Percentiles rank a stretch among this genome's conserved stretches.
These are phyloP conservation scores for Fraxinus angustifolia DNA, from an alignment of 305 asterid species.

Conservation along the genomic window DNA sequence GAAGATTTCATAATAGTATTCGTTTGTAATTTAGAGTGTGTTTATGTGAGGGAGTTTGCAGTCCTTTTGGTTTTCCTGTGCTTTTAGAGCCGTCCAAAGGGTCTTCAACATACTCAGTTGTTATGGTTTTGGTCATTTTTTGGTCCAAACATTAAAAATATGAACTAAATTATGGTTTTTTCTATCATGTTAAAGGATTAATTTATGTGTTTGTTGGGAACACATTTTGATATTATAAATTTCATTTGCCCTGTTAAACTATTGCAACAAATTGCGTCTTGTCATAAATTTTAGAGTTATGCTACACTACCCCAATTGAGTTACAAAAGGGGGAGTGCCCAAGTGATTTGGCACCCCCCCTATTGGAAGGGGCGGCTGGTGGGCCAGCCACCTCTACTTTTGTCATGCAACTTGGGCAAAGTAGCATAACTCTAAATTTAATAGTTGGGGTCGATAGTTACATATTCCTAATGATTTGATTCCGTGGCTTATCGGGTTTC, in stretches of 20 bases:
- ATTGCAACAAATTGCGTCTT: not conserved
- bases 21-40: slow-evolving; percentile 23
- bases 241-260: not conserved
- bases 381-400: too few species aligned
- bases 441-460: slow-evolving; percentile 30
- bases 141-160: slow-evolving; percentile 9
- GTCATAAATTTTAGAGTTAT: slow-evolving; percentile 20
- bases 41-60: slow-evolving; percentile 13
- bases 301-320: too few species aligned
- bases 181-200: not conserved
- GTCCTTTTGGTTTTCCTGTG: slow-evolving; percentile 55
- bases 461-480: slow-evolving; percentile 31
- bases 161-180: not conserved
- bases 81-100: slow-evolving; percentile 60
- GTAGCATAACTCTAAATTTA: too few species aligned
- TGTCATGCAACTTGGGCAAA: too few species aligned
- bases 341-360: too few species aligned
- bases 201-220: not conserved
- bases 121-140: slow-evolving; percentile 5
- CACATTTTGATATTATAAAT: not conserved
- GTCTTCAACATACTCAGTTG: not conserved
- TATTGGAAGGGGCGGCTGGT: too few species aligned
- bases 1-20: slow-evolving; percentile 14
- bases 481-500: slow-evolving; percentile 10
- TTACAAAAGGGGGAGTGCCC: too few species aligned